Evolutionary conservation across 1,284 basidiomycete genomes (phyloP).

Genomic region (Earliella scabrosa): DNA sequence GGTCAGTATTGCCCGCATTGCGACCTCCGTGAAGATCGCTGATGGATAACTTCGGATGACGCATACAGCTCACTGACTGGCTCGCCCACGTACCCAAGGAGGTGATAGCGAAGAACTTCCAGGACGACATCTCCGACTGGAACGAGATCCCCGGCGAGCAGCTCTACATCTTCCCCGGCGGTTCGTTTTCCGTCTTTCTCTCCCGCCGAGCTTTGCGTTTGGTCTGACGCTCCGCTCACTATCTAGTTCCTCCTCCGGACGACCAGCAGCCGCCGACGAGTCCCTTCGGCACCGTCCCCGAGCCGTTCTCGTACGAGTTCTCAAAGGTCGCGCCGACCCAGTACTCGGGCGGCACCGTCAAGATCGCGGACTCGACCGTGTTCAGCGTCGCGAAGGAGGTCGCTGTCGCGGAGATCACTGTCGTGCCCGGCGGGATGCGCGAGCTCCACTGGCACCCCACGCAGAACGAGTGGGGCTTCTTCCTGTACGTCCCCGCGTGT

Average conservation of each 20-base stretch:
- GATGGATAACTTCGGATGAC: slow-evolving; percentile 7
- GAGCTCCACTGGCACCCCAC: slow-evolving; percentile 63
- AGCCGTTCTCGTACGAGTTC: slow-evolving; percentile 53
- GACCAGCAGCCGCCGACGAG: slow-evolving; percentile 44
- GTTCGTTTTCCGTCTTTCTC: slow-evolving; percentile 47
- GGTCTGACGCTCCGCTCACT: no score
- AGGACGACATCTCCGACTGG: slow-evolving; percentile 55
- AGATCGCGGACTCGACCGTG: slow-evolving; percentile 60
- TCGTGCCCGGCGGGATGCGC: slow-evolving; percentile 63
- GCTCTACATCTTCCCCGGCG: slow-evolving; percentile 61
- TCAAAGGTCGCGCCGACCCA: slow-evolving; percentile 54
- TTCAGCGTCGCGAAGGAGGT: slow-evolving; percentile 58
- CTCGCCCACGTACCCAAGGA: slow-evolving; percentile 60
- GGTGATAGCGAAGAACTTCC: slow-evolving; percentile 75
- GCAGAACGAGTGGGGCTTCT: slow-evolving; percentile 55
- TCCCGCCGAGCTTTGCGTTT: slow-evolving; percentile 16
- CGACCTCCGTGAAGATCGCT: no score
- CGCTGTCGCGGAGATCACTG: slow-evolving; percentile 65
- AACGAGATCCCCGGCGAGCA: slow-evolving; percentile 52
- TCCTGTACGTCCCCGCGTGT: slow-evolving; percentile 19
- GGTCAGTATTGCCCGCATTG: slow-evolving; percentile 36
- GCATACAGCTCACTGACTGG: slow-evolving; percentile 60
- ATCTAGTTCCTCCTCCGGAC: slow-evolving; percentile 41
- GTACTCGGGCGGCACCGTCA: slow-evolving; percentile 61
- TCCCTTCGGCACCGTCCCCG: slow-evolving; percentile 51